A percentile compares a stretch with the other conserved stretches of the same genome.
Evolutionary conservation across 225 moss, liverwort and hornwort genomes (phyloP).

Genomic region (Physcomitrellopsis africana): DNA sequence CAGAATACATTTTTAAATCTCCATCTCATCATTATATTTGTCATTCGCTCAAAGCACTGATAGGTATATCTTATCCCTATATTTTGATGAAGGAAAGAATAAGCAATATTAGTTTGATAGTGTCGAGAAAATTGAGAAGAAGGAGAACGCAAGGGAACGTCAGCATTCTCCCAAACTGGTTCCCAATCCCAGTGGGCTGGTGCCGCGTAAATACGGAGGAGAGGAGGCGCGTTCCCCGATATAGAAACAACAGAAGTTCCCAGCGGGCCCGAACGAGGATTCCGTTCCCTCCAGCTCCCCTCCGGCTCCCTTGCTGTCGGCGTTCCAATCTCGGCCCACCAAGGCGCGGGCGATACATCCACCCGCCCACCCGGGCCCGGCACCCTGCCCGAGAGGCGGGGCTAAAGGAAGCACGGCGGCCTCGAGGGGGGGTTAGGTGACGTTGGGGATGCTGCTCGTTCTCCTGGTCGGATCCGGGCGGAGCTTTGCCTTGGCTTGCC

Average conservation of each 20-base stretch:
- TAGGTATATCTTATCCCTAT: no score
- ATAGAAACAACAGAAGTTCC: not conserved
- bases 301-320: conserved; percentile 13
- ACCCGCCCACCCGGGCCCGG: conserved; percentile 16
- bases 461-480: no score
- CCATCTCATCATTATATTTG: no score
- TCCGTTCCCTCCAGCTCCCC: not conserved
- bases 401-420: conserved; percentile 2
- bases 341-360: not conserved
- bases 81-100: no score
- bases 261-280: not conserved
- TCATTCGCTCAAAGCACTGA: no score
- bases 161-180: no score
- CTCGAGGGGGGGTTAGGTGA: conserved; percentile 36
- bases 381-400: not conserved
- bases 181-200: no score
- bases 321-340: conserved; percentile 19
- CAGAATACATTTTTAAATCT: no score
- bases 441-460: not conserved
- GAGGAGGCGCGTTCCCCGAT: not conserved
- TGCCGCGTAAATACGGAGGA: not conserved
- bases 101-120: no score
- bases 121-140: no score
- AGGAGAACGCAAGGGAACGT: no score
- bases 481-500: not conserved